Percentiles rank a stretch among this genome's conserved stretches.
These are phyloP conservation scores for Penicillium sp. DNA, from an alignment of 2,329 filamentous ascomycete genomes.

Conservation along the genomic window DNA sequence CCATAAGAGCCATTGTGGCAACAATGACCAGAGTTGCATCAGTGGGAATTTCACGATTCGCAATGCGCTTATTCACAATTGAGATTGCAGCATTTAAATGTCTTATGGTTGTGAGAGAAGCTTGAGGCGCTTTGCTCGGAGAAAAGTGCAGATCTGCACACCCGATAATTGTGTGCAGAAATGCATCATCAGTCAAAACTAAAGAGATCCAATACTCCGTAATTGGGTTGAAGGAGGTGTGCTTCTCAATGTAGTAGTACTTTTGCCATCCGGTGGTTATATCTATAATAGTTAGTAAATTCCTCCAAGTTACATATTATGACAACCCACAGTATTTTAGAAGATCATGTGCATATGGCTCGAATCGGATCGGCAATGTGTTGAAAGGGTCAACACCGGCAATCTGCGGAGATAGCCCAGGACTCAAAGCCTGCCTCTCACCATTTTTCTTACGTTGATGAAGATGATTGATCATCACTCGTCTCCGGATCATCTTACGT, in stretches of 20 bases:
- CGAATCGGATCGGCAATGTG: background rate
- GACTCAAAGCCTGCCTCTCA: background rate
- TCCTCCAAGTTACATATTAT: background rate
- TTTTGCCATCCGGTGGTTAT: background rate
- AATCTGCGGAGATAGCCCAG: background rate
- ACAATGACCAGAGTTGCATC: background rate
- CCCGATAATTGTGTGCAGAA: background rate
- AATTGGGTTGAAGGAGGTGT: constrained; percentile 1
- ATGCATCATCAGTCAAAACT: background rate
- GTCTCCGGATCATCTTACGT: background rate
- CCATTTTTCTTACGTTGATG: background rate
- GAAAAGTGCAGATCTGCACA: background rate
- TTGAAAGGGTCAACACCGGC: constrained; percentile 2
- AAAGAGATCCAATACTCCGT: constrained; percentile 3
- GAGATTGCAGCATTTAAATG: constrained; percentile 4
- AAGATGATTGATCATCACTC: constrained; percentile 1
- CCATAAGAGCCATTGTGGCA: constrained; percentile 1
- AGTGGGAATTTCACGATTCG: background rate
- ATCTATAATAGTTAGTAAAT: background rate
- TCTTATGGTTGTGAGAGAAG: background rate
- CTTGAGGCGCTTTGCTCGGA: background rate
- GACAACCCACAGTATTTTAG: background rate
- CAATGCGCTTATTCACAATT: constrained; percentile 2
- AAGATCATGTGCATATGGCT: background rate
- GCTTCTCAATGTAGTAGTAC: constrained; percentile 1